A percentile compares a stretch with the other conserved stretches of the same genome.
Conservation (phyloP, 169 alveolate genomes). For the Babesia gibsoni region DNA sequence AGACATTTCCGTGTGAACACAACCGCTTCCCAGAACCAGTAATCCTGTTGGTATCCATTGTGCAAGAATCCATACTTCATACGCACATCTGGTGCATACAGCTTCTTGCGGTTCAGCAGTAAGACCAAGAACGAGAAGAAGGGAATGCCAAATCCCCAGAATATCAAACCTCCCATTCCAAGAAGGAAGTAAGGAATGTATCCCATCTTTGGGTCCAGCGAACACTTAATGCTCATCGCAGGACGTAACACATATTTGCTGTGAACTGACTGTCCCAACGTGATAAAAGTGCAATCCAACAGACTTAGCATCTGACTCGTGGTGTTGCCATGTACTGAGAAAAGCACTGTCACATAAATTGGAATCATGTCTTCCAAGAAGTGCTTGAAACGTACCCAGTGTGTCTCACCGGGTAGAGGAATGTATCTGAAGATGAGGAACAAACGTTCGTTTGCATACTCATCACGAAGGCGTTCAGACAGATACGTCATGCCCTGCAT, state of each 20-base stretch:
- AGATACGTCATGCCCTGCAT: constrained; percentile 47
- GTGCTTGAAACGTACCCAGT: constrained; percentile 64
- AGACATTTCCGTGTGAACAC: constrained; percentile 77
- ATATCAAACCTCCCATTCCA: constrained; percentile 73
- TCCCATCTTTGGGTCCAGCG: constrained; percentile 30
- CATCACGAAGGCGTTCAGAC: constrained; percentile 56
- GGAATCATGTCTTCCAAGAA: constrained; percentile 84
- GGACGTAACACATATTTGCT: constrained; percentile 74
- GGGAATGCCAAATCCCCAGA: constrained; percentile 84
- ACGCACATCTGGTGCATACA: constrained; percentile 73
- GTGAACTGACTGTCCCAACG: constrained; percentile 52
- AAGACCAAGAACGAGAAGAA: constrained; percentile 73
- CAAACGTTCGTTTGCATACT: constrained; percentile 72
- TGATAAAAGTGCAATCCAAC: constrained; percentile 70
- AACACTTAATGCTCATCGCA: constrained; percentile 78
- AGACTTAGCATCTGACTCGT: constrained; percentile 75
- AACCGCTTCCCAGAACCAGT: constrained; percentile 83
- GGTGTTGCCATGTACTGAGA: constrained; percentile 75
- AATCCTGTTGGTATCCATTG: constrained; percentile 77
- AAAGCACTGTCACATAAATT: constrained; percentile 80
- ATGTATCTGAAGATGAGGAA: constrained; percentile 77
- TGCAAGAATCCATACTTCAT: constrained; percentile 81
- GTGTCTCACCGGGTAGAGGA: constrained; percentile 78
- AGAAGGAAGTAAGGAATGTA: constrained; percentile 70
- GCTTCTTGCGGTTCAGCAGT: constrained; percentile 68